Conservation (phyloP, 345 rosid genomes). For the Excoecaria cochinchinensis region DNA sequence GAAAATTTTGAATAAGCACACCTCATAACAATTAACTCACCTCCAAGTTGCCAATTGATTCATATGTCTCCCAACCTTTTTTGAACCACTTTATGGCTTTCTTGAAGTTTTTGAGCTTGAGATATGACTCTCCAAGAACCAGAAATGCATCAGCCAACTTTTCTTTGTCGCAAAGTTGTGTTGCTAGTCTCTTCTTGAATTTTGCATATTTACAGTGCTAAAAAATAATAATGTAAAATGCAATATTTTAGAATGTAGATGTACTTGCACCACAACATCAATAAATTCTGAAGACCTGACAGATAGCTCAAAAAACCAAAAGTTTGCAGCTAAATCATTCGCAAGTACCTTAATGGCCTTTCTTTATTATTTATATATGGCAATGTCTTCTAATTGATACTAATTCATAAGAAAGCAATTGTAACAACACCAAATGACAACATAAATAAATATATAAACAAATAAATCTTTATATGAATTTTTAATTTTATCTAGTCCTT, state of each 20-base stretch:
- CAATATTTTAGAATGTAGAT: slow-evolving; percentile 11
- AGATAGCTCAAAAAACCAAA: neutral
- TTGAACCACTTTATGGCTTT: slow-evolving; percentile 77
- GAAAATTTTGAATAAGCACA: neutral
- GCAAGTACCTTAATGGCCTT: neutral
- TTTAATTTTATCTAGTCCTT: neutral
- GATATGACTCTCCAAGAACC: slow-evolving; percentile 83
- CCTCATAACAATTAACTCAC: slow-evolving; percentile 38
- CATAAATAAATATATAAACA: neutral
- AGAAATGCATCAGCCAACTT: slow-evolving; percentile 73
- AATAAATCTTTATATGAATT: neutral
- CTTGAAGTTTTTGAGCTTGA: slow-evolving; percentile 67
- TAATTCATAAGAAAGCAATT: neutral
- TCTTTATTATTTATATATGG: neutral
- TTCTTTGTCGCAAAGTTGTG: slow-evolving; percentile 77
- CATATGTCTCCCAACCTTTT: slow-evolving; percentile 64
- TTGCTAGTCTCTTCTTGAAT: slow-evolving; percentile 69
- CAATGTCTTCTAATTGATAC: neutral
- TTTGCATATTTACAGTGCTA: slow-evolving; percentile 83
- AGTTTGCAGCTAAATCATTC: neutral
- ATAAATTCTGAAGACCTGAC: slow-evolving; percentile 9
- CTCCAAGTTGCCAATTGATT: slow-evolving; percentile 78
- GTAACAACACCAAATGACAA: neutral
- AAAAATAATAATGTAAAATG: slow-evolving; percentile 18
- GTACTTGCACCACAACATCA: neutral